These are phyloP conservation scores for Starmerella potacharoeniae DNA, from an alignment of 805 yeast species.

Conservation along the genomic window DNA sequence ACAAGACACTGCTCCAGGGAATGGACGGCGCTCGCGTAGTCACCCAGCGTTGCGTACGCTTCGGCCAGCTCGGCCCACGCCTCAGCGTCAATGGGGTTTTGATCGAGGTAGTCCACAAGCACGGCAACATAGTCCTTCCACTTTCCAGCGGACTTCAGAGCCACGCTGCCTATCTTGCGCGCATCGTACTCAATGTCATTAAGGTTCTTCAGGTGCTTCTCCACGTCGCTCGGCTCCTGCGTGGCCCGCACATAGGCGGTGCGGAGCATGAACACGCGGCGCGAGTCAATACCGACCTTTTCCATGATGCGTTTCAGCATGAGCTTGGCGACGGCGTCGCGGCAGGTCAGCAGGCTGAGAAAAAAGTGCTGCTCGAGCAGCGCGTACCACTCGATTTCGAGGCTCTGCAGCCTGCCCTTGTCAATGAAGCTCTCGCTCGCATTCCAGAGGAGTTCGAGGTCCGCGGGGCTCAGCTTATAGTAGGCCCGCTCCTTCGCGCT, in stretches of 20 bases:
- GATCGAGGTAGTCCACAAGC: constrained; percentile 44
- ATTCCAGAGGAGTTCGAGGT: constrained; percentile 33
- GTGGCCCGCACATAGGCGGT: constrained; percentile 48
- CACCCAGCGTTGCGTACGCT: constrained; percentile 48
- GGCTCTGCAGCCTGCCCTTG: constrained; percentile 17
- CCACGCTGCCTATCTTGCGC: constrained; percentile 28
- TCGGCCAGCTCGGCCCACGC: constrained; percentile 70
- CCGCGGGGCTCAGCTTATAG: constrained; percentile 38
- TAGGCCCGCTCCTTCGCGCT: constrained; percentile 44
- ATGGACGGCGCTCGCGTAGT: constrained; percentile 54
- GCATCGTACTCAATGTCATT: constrained; percentile 18
- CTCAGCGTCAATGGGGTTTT: constrained; percentile 63
- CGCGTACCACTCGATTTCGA: constrained; percentile 38
- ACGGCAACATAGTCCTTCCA: constrained; percentile 41
- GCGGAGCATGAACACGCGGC: constrained; percentile 45
- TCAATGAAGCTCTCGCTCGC: constrained; percentile 34
- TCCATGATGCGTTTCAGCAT: constrained; percentile 56
- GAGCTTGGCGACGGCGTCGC: constrained; percentile 61
- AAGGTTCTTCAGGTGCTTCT: constrained; percentile 27
- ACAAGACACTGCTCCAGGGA: constrained; percentile 61
- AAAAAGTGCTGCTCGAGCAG: constrained; percentile 64
- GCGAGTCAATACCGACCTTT: constrained; percentile 46
- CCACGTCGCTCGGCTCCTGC: constrained; percentile 33
- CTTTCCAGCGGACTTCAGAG: constrained; percentile 24
- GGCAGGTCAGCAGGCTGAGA: constrained; percentile 46